Evolutionary conservation across 257 asterid genomes (phyloP), one percentile per base, ranked within the genome.

Genomic region (Solanum tarijense): DNA sequence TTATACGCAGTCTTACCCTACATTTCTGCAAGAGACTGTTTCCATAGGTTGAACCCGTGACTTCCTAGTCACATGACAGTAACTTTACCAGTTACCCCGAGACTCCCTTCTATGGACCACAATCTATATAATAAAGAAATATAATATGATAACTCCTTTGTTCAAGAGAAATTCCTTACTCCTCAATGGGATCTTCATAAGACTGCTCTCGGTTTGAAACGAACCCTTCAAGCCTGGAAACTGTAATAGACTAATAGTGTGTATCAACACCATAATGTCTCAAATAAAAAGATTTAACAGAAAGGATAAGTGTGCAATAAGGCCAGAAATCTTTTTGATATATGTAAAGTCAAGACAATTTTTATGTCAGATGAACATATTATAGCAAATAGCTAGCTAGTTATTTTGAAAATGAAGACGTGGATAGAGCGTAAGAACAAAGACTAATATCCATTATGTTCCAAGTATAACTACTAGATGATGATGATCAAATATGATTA

Each of bases 191-290:
- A 93, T 97, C 99, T 94, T 97, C 99, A 90, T 97, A 97, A 85
- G 93, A 92, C 92, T 96, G 99, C 94, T 97, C 99, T 92, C 99
- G 92, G 92, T 97, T 97, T 88, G 99, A 97, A 89, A 97, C 98
- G 93, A 97, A 97, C 78, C 99, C 99, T 94, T 97, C 99, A 88
- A 97, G 99, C 93, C 98, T 97, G 91, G 99, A 97, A 94, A 97
- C 99, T 97, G 99, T 88, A 92, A 92, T 27, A 68, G 75, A 69
- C 75, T 69, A 69, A 69, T 74, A 32, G 89, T 66, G 75, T 76
- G 66, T 58, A 88, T 87, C 83, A 90, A 83, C 86, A 87, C 89
- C 89, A 74, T 86, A 90, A 88, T 60, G 38, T 43, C 85, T 79
- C 85, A 43, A 48, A 43, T 79, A 29, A 79, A 43, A 79, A 60